These are phyloP conservation scores for Falciphora oryzae DNA, from an alignment of 2,329 filamentous ascomycete species.

Conservation along the genomic window DNA sequence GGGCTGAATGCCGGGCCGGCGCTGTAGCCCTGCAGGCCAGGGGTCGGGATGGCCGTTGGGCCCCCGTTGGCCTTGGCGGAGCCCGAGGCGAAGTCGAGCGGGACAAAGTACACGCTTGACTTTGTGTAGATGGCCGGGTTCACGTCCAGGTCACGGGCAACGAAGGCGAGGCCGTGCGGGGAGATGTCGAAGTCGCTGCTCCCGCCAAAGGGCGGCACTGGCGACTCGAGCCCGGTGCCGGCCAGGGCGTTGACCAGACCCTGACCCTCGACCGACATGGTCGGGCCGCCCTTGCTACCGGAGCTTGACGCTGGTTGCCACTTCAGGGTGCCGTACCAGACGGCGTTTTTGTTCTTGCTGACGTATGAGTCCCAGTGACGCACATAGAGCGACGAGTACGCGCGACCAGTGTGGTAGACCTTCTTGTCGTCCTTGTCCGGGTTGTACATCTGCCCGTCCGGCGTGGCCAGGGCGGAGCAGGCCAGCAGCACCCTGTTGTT, in stretches of 20 bases:
- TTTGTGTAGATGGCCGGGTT: slow-evolving; percentile 73
- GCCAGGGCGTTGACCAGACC: slow-evolving; percentile 59
- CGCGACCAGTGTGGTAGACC: slow-evolving; percentile 55
- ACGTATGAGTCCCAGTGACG: slow-evolving; percentile 80
- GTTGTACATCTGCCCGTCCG: slow-evolving; percentile 65
- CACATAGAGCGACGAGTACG: slow-evolving; percentile 71
- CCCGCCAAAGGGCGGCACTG: slow-evolving; percentile 73
- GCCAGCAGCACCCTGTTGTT: slow-evolving; percentile 45
- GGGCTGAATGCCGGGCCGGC: slow-evolving; percentile 67
- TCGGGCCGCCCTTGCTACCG: slow-evolving; percentile 25
- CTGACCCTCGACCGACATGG: slow-evolving; percentile 28
- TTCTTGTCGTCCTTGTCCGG: slow-evolving; percentile 44
- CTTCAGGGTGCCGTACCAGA: slow-evolving; percentile 65
- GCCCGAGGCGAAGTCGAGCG: slow-evolving; percentile 58
- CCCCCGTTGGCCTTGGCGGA: slow-evolving; percentile 10
- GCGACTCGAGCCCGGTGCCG: slow-evolving; percentile 55
- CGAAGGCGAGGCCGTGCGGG: slow-evolving; percentile 54
- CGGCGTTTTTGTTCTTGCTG: slow-evolving; percentile 60
- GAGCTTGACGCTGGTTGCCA: slow-evolving; percentile 28
- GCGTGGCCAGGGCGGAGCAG: slow-evolving; percentile 58
- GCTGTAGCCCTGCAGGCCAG: slow-evolving; percentile 57
- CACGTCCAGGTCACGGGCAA: slow-evolving; percentile 67
- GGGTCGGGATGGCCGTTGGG: slow-evolving; percentile 49
- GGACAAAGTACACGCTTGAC: slow-evolving; percentile 70
- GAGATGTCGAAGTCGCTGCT: slow-evolving; percentile 75